Conservation (phyloP, 1,284 basidiomycete genomes). For the Cutaneotrichosporon mucoides region DNA sequence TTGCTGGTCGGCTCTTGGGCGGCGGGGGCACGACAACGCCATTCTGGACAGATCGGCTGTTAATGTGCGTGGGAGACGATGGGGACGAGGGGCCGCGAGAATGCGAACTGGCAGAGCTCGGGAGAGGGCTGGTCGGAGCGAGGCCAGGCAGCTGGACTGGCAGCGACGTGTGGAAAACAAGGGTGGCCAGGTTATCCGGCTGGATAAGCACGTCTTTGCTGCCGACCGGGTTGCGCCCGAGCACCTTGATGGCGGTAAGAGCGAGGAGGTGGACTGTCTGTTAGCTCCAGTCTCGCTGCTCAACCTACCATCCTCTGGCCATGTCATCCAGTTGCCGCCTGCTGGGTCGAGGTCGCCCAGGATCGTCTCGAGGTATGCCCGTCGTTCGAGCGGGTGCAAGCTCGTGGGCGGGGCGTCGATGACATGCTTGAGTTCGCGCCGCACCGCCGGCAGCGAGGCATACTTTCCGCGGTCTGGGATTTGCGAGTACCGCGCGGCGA, state of each 20-base stretch:
- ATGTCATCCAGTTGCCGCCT: constrained; percentile 48
- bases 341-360: constrained; percentile 58
- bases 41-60: background rate
- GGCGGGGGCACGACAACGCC: background rate
- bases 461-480: background rate
- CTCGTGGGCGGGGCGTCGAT: constrained; percentile 46
- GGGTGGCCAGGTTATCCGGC: constrained; percentile 20
- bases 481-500: background rate
- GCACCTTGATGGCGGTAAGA: constrained; percentile 66
- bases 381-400: constrained; percentile 47
- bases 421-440: constrained; percentile 11
- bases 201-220: constrained; percentile 59
- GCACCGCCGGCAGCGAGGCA: background rate
- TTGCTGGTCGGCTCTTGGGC: constrained; percentile 3
- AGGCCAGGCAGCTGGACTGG: constrained; percentile 11
- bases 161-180: constrained; percentile 35
- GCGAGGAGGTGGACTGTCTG: constrained; percentile 48
- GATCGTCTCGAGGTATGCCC: constrained; percentile 56
- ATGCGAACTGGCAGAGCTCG: background rate
- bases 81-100: background rate
- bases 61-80: background rate
- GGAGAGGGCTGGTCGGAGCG: background rate
- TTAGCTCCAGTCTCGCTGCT: constrained; percentile 2
- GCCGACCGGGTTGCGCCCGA: constrained; percentile 67
- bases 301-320: constrained; percentile 33